phyloP scores from a whole-genome alignment of 2,329 filamentous ascomycete species.

The Epichloe sp. region DNA sequence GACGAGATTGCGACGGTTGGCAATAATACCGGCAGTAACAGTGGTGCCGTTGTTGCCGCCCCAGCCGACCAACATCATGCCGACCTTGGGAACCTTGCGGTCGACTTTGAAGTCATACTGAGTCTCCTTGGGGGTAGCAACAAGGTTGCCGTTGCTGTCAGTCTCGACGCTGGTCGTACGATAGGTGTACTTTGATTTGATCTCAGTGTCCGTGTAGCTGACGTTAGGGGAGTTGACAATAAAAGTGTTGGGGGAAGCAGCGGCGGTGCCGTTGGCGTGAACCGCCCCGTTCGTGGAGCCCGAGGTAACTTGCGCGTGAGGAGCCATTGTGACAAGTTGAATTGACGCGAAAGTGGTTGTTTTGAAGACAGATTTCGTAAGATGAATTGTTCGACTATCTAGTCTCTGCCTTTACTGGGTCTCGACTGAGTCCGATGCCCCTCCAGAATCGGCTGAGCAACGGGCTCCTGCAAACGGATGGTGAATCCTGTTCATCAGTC shows the following conservation, averaged over 20 bases:
- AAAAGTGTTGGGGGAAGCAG: constrained; percentile 53
- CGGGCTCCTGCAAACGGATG: constrained; percentile 94
- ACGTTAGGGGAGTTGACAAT: constrained; percentile 88
- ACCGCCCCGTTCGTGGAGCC: constrained; percentile 51
- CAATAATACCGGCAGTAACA: constrained; percentile 91
- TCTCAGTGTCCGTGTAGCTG: constrained; percentile 73
- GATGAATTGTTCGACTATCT: constrained; percentile 3
- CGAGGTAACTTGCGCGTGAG: constrained; percentile 60
- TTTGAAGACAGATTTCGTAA: constrained; percentile 6
- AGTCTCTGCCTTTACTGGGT: constrained; percentile 37
- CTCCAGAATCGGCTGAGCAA: constrained; percentile 79
- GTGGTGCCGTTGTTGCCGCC: constrained; percentile 98
- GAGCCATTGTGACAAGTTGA: constrained; percentile 59
- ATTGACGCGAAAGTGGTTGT: constrained; percentile 10
- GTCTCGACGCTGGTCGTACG: constrained; percentile 76
- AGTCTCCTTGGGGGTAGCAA: constrained; percentile 77
- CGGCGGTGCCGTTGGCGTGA: constrained; percentile 30
- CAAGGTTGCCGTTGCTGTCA: constrained; percentile 59
- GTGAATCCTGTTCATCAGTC: constrained; percentile 51
- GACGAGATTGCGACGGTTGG: constrained; percentile 71
- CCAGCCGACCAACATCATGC: constrained; percentile 95
- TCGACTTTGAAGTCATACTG: constrained; percentile 96
- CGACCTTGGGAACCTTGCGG: constrained; percentile 82
- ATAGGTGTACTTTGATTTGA: constrained; percentile 92
- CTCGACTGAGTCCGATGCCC: constrained; percentile 57